phyloP scores from a whole-genome alignment of 768 basidiomycete species.

The Xanthoconium stramineum region DNA sequence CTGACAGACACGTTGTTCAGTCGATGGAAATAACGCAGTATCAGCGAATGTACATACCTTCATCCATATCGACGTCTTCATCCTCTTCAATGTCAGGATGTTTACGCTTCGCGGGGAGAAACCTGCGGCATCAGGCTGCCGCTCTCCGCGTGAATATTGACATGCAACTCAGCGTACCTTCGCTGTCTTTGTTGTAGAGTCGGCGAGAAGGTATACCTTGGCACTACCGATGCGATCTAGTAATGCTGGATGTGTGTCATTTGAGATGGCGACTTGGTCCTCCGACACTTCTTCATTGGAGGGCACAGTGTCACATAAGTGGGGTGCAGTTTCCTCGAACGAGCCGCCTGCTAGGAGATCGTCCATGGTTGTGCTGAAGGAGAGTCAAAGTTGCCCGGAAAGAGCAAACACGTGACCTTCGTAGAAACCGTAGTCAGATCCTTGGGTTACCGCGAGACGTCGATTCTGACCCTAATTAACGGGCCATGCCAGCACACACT shows the following conservation, averaged over 20 bases:
- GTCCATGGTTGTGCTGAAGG: slow-evolving; percentile 41
- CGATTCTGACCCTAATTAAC: too few species aligned
- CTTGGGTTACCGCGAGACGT: too few species aligned
- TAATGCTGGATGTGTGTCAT: slow-evolving; percentile 34
- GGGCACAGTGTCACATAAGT: slow-evolving; percentile 52
- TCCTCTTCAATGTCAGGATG: slow-evolving; percentile 41
- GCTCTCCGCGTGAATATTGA: slow-evolving; percentile 35
- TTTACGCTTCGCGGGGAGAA: slow-evolving; percentile 41
- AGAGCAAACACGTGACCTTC: slow-evolving; percentile 18
- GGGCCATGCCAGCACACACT: slow-evolving; percentile 21
- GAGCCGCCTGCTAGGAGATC: slow-evolving; percentile 36
- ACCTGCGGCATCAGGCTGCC: slow-evolving; percentile 43
- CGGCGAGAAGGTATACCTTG: slow-evolving; percentile 77
- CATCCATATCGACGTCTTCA: slow-evolving; percentile 34
- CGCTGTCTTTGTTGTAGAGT: slow-evolving; percentile 54
- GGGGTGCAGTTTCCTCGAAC: slow-evolving; percentile 31
- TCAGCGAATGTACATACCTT: slow-evolving; percentile 22
- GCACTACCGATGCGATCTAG: slow-evolving; percentile 67
- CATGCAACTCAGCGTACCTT: slow-evolving; percentile 66
- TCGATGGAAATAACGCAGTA: background rate
- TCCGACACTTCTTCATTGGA: slow-evolving; percentile 56
- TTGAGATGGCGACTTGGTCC: slow-evolving; percentile 26
- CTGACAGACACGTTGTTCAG: slow-evolving; percentile 28
- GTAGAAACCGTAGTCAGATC: too few species aligned
- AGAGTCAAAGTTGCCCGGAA: background rate